A percentile compares a stretch with the other conserved stretches of the same genome.
Conservation (phyloP, 2,329 filamentous ascomycete species). For the Cladorrhinum sp. region DNA sequence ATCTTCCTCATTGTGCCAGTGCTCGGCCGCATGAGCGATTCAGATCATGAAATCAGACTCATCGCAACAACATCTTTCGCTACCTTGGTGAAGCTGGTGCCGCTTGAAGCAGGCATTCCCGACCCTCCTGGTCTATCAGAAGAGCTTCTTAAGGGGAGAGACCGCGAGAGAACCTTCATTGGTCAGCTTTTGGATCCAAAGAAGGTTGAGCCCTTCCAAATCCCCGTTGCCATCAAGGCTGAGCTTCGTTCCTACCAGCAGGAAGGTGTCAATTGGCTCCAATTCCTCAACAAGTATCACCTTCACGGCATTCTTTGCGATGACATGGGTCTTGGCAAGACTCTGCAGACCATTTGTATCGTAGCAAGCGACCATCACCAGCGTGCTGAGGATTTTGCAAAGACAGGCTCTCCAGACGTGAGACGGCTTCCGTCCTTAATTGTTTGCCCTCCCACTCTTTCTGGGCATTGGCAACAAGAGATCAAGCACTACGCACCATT, state of each 20-base stretch:
- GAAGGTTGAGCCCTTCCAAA: conserved; percentile 90
- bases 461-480: conserved; percentile 98
- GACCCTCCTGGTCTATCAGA: conserved; percentile 91
- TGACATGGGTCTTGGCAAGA: conserved; percentile 98
- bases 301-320: conserved; percentile 97
- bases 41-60: conserved; percentile 89
- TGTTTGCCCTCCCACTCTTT: conserved; percentile 91
- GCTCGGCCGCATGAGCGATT: conserved; percentile 96
- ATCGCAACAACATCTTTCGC: conserved; percentile 97
- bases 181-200: conserved; percentile 93
- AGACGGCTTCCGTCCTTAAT: conserved; percentile 86
- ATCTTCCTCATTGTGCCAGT: conserved; percentile 99
- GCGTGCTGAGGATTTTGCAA: conserved; percentile 83
- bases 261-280: conserved; percentile 97
- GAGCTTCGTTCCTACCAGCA: conserved; percentile 96
- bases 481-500: conserved; percentile 95
- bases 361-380: conserved; percentile 96
- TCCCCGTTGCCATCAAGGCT: conserved; percentile 95
- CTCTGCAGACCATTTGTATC: conserved; percentile 94
- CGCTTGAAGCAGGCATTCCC: conserved; percentile 93
- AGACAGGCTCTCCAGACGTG: conserved; percentile 74
- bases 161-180: conserved; percentile 94
- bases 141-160: conserved; percentile 82
- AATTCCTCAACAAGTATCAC: conserved; percentile 97
- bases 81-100: conserved; percentile 93